Percentiles rank a stretch among this genome's conserved stretches.
Evolutionary conservation across 495 filamentous ascomycete genomes (phyloP).

Genomic region (Xeromyces bisporus): DNA sequence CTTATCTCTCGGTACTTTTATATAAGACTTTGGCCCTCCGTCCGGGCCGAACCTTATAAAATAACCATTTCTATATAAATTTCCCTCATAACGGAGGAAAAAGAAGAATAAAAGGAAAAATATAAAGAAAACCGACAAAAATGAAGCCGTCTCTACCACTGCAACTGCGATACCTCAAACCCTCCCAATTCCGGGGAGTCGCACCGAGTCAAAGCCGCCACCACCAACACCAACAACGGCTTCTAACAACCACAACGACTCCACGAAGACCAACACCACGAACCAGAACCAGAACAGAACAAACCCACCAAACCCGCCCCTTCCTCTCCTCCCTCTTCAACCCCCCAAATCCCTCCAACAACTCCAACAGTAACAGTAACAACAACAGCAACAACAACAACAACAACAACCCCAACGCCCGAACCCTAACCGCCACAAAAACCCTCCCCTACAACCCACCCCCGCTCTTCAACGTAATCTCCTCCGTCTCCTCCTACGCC

Average conservation of each 20-base stretch:
- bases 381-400: slow-evolving; percentile 18
- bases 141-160: too few relatives aligned
- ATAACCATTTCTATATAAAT: too few relatives aligned
- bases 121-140: neutral
- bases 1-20: neutral
- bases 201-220: slow-evolving; percentile 19
- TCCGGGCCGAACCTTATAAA: too few relatives aligned
- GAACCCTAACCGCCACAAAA: slow-evolving; percentile 51
- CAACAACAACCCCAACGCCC: slow-evolving; percentile 6
- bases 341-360: slow-evolving; percentile 4
- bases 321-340: too few relatives aligned
- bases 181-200: slow-evolving; percentile 18
- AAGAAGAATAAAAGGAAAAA: too few relatives aligned
- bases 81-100: too few relatives aligned
- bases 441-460: slow-evolving; percentile 60
- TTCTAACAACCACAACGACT: slow-evolving; percentile 6
- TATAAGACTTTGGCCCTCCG: neutral
- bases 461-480: slow-evolving; percentile 62
- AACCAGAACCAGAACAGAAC: too few relatives aligned
- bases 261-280: slow-evolving; percentile 8
- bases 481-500: slow-evolving; percentile 67
- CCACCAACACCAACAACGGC: slow-evolving; percentile 16
- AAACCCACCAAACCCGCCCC: too few relatives aligned
- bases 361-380: slow-evolving; percentile 9
- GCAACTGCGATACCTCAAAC: too few relatives aligned